Conservation (phyloP, 768 basidiomycete species). For the Sporobolomyces phaffii region DNA sequence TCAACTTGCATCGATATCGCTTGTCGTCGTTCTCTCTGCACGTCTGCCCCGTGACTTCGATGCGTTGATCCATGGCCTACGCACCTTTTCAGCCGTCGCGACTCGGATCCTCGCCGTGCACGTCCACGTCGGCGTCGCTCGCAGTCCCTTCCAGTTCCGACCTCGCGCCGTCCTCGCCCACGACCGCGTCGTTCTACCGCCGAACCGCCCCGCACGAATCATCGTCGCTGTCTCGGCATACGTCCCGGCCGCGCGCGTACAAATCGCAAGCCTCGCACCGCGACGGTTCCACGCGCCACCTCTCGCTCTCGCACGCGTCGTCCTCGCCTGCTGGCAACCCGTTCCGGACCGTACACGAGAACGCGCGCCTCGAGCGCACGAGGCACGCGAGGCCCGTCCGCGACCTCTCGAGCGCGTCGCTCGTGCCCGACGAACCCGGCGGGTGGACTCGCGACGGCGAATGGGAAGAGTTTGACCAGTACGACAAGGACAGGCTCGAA, state of each 20-base stretch:
- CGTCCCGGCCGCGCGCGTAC: neutral
- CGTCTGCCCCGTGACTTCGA: too few relatives aligned
- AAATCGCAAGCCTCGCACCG: slow-evolving; percentile 3
- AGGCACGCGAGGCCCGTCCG: neutral
- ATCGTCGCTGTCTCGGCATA: neutral
- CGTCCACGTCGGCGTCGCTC: too few relatives aligned
- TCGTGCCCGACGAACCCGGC: slow-evolving; percentile 22
- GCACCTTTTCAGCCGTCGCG: neutral
- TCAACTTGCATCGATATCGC: too few relatives aligned
- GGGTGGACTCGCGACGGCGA: slow-evolving; percentile 19
- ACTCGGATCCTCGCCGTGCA: neutral
- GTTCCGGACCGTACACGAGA: slow-evolving; percentile 5
- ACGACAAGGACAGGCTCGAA: slow-evolving; percentile 15
- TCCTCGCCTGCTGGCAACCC: neutral
- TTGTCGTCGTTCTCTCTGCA: too few relatives aligned
- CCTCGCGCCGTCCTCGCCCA: slow-evolving; percentile 4
- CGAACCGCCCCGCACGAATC: neutral
- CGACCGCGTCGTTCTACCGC: slow-evolving; percentile 1
- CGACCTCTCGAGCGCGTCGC: neutral
- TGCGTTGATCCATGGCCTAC: slow-evolving; percentile 3
- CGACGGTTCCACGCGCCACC: neutral
- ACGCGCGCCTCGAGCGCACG: neutral
- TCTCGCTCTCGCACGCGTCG: slow-evolving; percentile 1
- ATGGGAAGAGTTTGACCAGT: slow-evolving; percentile 23
- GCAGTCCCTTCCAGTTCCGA: neutral